Evolutionary conservation across 202 grass and related monocot genomes (phyloP), one percentile per base, ranked within the genome.

Genomic region (Schoenoplectus tabernaemontani): DNA sequence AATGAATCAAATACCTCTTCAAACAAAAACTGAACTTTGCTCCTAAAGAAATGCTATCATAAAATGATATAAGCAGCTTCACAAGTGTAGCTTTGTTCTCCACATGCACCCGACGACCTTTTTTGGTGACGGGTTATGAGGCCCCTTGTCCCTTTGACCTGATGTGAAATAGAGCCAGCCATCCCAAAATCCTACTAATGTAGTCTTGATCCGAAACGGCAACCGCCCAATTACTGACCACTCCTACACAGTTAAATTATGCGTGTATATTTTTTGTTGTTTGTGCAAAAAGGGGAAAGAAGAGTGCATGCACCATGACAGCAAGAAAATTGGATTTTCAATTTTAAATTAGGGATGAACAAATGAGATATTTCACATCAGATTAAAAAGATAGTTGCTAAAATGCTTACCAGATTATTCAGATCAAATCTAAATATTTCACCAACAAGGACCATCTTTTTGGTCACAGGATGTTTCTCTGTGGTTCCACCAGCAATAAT

Each of bases 131-230:
- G 96, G 96, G 38, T 99, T 78, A 26, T 85, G 87, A 3, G 88
- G 88, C 37, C 96, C 96, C 78, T 99, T 95, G 82, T 99, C 96
- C 59, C 92, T 83, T 69, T 99, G 96, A 65, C 96, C 96, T 17
- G 96, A 99, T 30, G 91, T 99, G 65, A 93, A 96, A 89, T 99
- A 91, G 33, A 99, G 51, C 96, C 96, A 96, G 7, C 92, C 96
- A 75, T 99, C 83, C 88, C 90, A 95, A 78, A 89, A 95, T 59
- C 90, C 96, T 79, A 93, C 90, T 76, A 99, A 88, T 1, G 96
- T 96, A 50, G 96, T 99, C 88, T 99, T 99, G 86, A 99, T 93
- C 70, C 92, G 84, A 90, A 99, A 99, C 75, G 96, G 92, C 79
- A 99, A 85, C 70, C 84, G 78, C 72, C 96, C 92, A 43, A 93